These are phyloP conservation scores for Vanrija humicola DNA, from an alignment of 1,284 basidiomycete species.

Conservation along the genomic window DNA sequence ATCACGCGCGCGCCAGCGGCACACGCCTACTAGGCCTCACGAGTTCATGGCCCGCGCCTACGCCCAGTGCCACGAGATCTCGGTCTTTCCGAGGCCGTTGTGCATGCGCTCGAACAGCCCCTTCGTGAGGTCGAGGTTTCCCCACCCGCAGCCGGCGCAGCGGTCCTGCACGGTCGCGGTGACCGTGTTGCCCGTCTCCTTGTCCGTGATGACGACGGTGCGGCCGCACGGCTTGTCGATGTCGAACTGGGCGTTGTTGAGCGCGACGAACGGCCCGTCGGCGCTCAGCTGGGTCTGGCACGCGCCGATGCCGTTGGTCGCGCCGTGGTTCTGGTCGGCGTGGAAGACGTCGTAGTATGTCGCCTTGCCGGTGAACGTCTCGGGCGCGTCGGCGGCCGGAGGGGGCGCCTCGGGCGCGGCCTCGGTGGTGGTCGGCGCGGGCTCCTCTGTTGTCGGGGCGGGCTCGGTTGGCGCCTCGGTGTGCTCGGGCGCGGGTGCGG, in stretches of 20 bases:
- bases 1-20: no score
- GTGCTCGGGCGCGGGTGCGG: no score
- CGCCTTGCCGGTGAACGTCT: constrained; percentile 5
- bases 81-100: no score
- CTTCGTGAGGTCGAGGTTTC: constrained; percentile 52
- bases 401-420: no score
- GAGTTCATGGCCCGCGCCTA: no score
- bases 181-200: background rate
- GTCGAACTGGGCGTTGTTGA: constrained; percentile 34
- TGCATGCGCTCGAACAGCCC: constrained; percentile 45
- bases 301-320: constrained; percentile 30
- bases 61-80: no score
- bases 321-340: no score
- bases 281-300: constrained; percentile 34
- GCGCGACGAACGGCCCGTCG: constrained; percentile 36
- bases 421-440: no score
- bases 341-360: constrained; percentile 38
- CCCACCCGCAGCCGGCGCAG: constrained; percentile 20
- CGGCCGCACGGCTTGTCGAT: constrained; percentile 4
- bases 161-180: constrained; percentile 1
- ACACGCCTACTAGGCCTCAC: no score
- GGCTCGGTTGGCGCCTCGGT: no score
- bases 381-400: no score
- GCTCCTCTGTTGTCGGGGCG: no score
- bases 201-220: constrained; percentile 3